phyloP scores from a whole-genome alignment of 2,329 filamentous ascomycete species.

The Hymenoscyphus infarciens region DNA sequence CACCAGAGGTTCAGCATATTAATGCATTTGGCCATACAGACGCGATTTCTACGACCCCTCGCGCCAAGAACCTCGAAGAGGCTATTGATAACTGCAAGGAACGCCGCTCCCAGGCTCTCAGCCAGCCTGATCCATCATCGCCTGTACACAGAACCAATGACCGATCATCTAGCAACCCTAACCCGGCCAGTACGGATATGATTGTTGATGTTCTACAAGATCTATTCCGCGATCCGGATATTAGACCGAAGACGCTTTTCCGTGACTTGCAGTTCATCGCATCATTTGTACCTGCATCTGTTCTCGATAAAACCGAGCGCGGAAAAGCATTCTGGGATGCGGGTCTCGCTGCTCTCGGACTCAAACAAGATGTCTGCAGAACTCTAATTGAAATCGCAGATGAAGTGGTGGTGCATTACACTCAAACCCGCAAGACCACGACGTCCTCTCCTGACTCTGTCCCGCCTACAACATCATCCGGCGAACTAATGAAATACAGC shows the following conservation, averaged over 20 bases:
- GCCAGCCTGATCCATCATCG: constrained; percentile 52
- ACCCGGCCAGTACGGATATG: constrained; percentile 40
- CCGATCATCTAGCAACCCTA: constrained; percentile 60
- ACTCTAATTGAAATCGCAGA: constrained; percentile 66
- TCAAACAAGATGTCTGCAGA: constrained; percentile 79
- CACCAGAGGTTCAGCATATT: constrained; percentile 45
- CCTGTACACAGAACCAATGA: constrained; percentile 72
- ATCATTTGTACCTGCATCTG: constrained; percentile 57
- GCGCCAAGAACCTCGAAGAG: constrained; percentile 55
- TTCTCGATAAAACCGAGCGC: constrained; percentile 59
- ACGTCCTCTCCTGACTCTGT: constrained; percentile 15
- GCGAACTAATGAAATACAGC: constrained; percentile 56
- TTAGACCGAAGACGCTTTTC: constrained; percentile 77
- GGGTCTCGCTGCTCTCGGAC: constrained; percentile 78
- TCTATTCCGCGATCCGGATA: constrained; percentile 62
- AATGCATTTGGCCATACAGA: constrained; percentile 32
- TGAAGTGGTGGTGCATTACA: constrained; percentile 64
- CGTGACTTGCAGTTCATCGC: constrained; percentile 75
- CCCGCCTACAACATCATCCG: constrained; percentile 36
- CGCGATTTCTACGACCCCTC: constrained; percentile 29
- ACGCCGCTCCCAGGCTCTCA: constrained; percentile 57
- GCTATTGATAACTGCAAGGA: constrained; percentile 69
- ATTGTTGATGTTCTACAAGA: constrained; percentile 64
- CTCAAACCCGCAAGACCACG: constrained; percentile 53
- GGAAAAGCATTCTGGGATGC: constrained; percentile 80